phyloP scores from a whole-genome alignment of 148 eudicot species.

The Rhododendron ferrugineum region DNA sequence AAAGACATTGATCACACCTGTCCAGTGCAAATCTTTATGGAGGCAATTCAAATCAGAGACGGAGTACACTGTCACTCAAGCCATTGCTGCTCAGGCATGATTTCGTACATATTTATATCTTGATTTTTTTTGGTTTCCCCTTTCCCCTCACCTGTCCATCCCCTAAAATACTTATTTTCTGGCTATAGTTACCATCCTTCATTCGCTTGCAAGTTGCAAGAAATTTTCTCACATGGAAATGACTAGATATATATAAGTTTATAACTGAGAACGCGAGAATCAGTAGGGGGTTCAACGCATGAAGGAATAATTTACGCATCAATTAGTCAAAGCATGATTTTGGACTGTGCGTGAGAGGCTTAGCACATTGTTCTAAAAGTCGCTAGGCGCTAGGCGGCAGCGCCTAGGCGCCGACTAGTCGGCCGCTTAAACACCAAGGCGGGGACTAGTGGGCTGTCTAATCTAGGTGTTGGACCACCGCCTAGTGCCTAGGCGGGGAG shows the following conservation, averaged over 20 bases:
- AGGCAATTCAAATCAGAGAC: slow-evolving; percentile 92
- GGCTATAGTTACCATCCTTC: background rate
- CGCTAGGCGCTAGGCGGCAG: too few relatives aligned
- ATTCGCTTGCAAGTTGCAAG: background rate
- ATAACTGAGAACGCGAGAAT: background rate
- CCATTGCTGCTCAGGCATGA: slow-evolving; percentile 93
- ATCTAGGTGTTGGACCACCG: too few relatives aligned
- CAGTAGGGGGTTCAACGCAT: background rate
- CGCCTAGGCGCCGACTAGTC: too few relatives aligned
- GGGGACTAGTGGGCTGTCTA: too few relatives aligned
- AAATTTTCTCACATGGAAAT: background rate
- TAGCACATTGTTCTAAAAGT: too few relatives aligned
- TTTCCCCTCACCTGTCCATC: background rate
- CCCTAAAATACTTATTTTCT: background rate
- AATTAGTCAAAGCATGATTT: background rate
- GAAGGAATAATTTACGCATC: background rate
- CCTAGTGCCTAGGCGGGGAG: too few relatives aligned
- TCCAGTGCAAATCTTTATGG: slow-evolving; percentile 96
- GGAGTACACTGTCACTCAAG: slow-evolving; percentile 92
- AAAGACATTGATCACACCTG: slow-evolving; percentile 86
- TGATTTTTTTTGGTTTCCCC: too few relatives aligned
- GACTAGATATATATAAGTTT: background rate
- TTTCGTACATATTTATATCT: background rate
- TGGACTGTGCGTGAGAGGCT: background rate
- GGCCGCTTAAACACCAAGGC: too few relatives aligned